Evolutionary conservation across 2,329 filamentous ascomycete species (phyloP), one percentile per base, ranked within the genome.

Genomic region (Biscogniauxia mediterranea): DNA sequence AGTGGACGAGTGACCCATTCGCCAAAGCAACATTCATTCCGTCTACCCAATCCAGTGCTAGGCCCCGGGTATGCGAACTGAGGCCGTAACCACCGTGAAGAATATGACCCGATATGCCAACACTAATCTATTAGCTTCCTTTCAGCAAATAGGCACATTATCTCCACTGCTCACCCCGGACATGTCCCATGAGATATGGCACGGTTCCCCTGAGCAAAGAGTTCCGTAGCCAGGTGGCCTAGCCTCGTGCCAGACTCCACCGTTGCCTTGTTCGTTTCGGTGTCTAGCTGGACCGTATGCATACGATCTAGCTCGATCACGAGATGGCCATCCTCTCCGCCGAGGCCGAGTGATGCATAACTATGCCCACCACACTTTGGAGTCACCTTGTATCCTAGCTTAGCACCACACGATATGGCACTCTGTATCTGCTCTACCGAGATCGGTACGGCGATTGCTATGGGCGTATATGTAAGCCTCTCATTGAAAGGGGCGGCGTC

Each of bases 331-430:
- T 81, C 74, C 61, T 79, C 75, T 9, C 79, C 80, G 46, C 79
- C 79, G 7, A 78, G 74, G 56, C 77, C 78, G 62, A 76, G 77
- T 11, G 76, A 78, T 20, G 78, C 79, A 66, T 82, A 83, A 5
- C 78, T 81, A 65, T 83, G 81, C n/a, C 81, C 81, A 38, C 80
- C 81, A 42, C 75, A 74, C 64, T 78, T 79, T 19, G 79, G 76
- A 26, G 78, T 78, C 2, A 82, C 79, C 67, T 79, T 80, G 57
- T 79, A 71, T 8, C 71, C 70, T 21, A 73, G 67, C 60, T 76
- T 64, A n/a, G 68, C 67, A 46, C 79, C 80, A 66, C 80, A 82
- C 21, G 74, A 66, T 13, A 83, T 75, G 8, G 79, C 78, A 60
- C 75, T 74, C 55, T 77, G 74, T 32, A 82, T 76, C 58, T 81